Conservation (phyloP, 164 flowering plant species). For the Kalanchoe fedtschenkoi region DNA sequence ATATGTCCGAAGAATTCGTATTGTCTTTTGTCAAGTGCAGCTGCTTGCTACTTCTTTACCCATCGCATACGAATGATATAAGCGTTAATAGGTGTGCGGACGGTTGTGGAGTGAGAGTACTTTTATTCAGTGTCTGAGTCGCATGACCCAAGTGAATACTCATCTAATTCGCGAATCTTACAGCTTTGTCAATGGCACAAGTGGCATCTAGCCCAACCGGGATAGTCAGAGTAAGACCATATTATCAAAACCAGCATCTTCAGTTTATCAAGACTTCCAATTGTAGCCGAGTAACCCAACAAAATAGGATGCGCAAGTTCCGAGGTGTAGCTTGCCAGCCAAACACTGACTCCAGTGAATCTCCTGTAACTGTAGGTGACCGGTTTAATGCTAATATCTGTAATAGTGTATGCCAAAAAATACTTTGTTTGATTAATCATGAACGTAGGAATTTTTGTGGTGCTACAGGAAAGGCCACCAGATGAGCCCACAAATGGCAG, state of each 20-base stretch:
- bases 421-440: neutral
- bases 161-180: no score
- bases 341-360: neutral
- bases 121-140: no score
- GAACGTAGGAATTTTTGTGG: neutral
- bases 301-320: neutral
- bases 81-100: no score
- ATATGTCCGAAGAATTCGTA: no score
- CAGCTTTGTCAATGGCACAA: neutral
- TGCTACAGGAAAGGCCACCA: neutral
- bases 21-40: no score
- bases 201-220: neutral
- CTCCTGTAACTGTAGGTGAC: neutral
- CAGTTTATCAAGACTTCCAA: neutral
- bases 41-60: no score
- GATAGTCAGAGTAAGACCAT: neutral
- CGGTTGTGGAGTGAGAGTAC: no score
- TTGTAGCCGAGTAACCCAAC: neutral
- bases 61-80: no score
- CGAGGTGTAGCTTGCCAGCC: neutral
- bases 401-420: no score
- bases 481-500: neutral
- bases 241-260: neutral
- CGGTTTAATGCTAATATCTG: neutral
- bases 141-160: no score